These are phyloP conservation scores for Podospora sp. DNA, from an alignment of 495 filamentous ascomycete species.

Conservation along the genomic window DNA sequence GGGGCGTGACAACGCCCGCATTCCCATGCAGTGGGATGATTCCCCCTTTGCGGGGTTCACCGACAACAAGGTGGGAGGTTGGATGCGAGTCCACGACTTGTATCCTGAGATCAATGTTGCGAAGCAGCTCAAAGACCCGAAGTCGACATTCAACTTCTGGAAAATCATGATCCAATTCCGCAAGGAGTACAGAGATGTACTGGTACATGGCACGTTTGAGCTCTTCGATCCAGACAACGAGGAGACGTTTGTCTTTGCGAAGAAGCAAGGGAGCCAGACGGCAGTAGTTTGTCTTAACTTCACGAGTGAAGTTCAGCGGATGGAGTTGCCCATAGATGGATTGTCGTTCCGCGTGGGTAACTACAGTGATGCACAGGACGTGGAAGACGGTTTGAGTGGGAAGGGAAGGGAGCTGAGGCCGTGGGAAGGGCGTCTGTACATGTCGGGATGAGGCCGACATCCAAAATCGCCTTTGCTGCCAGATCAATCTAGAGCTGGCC, in stretches of 20 bases:
- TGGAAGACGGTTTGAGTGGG: conserved; percentile 15
- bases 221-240: conserved; percentile 42
- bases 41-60: conserved; percentile 33
- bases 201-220: conserved; percentile 51
- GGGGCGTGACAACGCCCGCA: conserved; percentile 57
- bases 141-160: conserved; percentile 52
- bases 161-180: conserved; percentile 46
- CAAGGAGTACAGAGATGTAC: conserved; percentile 44
- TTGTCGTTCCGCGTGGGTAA: conserved; percentile 31
- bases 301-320: conserved; percentile 30
- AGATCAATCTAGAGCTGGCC: not conserved
- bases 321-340: conserved; percentile 26
- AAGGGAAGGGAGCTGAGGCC: conserved; percentile 25
- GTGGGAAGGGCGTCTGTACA: conserved; percentile 37
- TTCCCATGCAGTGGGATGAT: conserved; percentile 65
- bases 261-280: conserved; percentile 31
- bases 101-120: conserved; percentile 56
- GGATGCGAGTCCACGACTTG: conserved; percentile 62
- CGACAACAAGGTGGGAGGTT: conserved; percentile 33
- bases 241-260: conserved; percentile 49
- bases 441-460: conserved; percentile 25
- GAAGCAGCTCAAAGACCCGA: conserved; percentile 43
- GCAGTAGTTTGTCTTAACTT: conserved; percentile 41
- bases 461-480: not conserved
- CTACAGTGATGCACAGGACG: conserved; percentile 25